phyloP scores from a whole-genome alignment of 2,329 filamentous ascomycete genomes.

The Pseudogymnoascus sp. region DNA sequence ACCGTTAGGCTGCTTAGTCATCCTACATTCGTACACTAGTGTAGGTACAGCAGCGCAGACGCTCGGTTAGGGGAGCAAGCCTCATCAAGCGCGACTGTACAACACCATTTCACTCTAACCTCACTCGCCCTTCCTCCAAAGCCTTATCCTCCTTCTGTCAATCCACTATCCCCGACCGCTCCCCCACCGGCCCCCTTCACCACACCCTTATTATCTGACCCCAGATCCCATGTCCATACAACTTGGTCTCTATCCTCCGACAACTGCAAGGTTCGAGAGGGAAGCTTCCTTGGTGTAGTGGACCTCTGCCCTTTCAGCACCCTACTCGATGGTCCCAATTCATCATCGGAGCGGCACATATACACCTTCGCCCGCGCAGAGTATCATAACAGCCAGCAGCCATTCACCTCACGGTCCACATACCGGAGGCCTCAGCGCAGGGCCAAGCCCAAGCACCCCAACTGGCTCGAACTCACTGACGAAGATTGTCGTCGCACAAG shows the following conservation, averaged over 20 bases:
- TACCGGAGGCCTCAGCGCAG: slow-evolving; percentile 36
- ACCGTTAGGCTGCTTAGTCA: neutral
- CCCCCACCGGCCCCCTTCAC: neutral
- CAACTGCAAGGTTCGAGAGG: slow-evolving; percentile 28
- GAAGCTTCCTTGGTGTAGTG: slow-evolving; percentile 27
- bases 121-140: slow-evolving; percentile 8
- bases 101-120: slow-evolving; percentile 9
- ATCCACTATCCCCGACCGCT: slow-evolving; percentile 1
- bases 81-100: slow-evolving; percentile 9
- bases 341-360: slow-evolving; percentile 28
- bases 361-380: slow-evolving; percentile 30
- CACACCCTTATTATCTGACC: neutral
- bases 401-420: slow-evolving; percentile 36
- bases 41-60: slow-evolving; percentile 3
- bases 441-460: slow-evolving; percentile 31
- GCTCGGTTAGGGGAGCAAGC: slow-evolving; percentile 8
- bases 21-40: neutral
- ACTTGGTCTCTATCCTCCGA: slow-evolving; percentile 23
- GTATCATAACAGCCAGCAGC: slow-evolving; percentile 29
- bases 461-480: slow-evolving; percentile 58
- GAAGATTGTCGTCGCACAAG: slow-evolving; percentile 91
- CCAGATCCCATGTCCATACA: slow-evolving; percentile 10
- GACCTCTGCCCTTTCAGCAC: slow-evolving; percentile 11
- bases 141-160: slow-evolving; percentile 1
- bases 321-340: slow-evolving; percentile 12